These are phyloP conservation scores for Ascochyta viciae-villosae DNA, from an alignment of 2,329 filamentous ascomycete species.

Conservation along the genomic window DNA sequence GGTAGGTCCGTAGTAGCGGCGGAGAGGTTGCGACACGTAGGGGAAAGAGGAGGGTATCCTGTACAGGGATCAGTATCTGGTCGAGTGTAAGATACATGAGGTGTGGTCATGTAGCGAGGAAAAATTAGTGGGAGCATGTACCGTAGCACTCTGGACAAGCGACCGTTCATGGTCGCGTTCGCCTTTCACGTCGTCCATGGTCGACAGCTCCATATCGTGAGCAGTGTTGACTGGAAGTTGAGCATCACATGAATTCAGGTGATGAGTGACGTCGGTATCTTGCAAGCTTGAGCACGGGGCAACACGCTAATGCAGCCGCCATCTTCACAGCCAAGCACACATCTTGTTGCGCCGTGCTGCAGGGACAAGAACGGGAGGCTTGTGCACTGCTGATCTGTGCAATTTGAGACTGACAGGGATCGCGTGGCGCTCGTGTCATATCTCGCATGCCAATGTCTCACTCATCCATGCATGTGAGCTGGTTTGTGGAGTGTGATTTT, in stretches of 20 bases:
- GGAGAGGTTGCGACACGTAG: constrained; percentile 65
- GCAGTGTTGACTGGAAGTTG: constrained; percentile 16
- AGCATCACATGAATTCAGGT: constrained; percentile 34
- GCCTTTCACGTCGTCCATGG: constrained; percentile 35
- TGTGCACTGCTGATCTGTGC: constrained; percentile 21
- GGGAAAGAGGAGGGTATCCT: constrained; percentile 63
- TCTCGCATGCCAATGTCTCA: neutral
- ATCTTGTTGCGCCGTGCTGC: constrained; percentile 16
- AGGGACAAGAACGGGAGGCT: constrained; percentile 18
- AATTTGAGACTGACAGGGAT: constrained; percentile 4
- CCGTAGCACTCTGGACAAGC: constrained; percentile 30
- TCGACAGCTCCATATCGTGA: constrained; percentile 2
- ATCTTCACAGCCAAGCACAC: constrained; percentile 7
- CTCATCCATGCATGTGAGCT: neutral
- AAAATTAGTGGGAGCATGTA: constrained; percentile 14
- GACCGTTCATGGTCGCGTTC: constrained; percentile 21
- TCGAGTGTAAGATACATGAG: neutral
- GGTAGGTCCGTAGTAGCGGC: constrained; percentile 68
- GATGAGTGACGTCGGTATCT: constrained; percentile 38
- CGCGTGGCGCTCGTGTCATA: constrained; percentile 2
- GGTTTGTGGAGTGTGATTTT: constrained; percentile 5
- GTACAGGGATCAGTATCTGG: constrained; percentile 15
- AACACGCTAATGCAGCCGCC: constrained; percentile 30
- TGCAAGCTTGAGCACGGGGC: constrained; percentile 28
- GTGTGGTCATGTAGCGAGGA: neutral